Conservation (phyloP, 495 filamentous ascomycete species). For the Lophiotrema nucula region DNA sequence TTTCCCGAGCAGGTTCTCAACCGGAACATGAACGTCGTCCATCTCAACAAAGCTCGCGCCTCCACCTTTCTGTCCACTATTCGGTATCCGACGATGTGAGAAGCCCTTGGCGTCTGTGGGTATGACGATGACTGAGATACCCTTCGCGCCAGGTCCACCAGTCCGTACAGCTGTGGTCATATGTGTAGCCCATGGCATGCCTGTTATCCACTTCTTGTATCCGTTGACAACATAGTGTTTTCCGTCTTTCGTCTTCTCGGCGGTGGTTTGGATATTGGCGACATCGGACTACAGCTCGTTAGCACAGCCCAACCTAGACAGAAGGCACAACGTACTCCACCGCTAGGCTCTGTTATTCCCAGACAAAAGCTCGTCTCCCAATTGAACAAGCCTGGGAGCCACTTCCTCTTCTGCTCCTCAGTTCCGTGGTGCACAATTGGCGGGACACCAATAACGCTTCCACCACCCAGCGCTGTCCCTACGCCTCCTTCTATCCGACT, state of each 20-base stretch:
- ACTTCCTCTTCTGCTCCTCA: constrained; percentile 35
- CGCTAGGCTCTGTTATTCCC: constrained; percentile 38
- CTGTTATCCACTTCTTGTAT: constrained; percentile 40
- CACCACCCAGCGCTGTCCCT: constrained; percentile 31
- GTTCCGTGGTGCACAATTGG: constrained; percentile 36
- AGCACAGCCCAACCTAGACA: not conserved
- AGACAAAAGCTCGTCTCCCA: constrained; percentile 39
- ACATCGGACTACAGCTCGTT: constrained; percentile 28
- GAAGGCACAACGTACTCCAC: constrained; percentile 13
- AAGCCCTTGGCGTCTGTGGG: constrained; percentile 28
- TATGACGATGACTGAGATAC: constrained; percentile 37
- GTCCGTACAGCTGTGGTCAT: constrained; percentile 40
- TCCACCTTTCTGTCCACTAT: constrained; percentile 41
- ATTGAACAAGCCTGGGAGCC: constrained; percentile 35
- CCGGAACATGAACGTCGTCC: constrained; percentile 42
- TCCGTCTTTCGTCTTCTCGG: constrained; percentile 33
- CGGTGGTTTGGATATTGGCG: constrained; percentile 34
- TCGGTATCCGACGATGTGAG: constrained; percentile 25
- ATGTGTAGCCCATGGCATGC: constrained; percentile 37
- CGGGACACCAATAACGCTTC: constrained; percentile 34
- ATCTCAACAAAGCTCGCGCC: constrained; percentile 41
- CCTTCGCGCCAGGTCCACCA: constrained; percentile 33
- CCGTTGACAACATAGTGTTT: constrained; percentile 38
- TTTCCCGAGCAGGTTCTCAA: constrained; percentile 41
- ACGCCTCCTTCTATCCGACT: constrained; percentile 40